Conservation (phyloP, 1,284 basidiomycete genomes). For the Boletus mariae region DNA sequence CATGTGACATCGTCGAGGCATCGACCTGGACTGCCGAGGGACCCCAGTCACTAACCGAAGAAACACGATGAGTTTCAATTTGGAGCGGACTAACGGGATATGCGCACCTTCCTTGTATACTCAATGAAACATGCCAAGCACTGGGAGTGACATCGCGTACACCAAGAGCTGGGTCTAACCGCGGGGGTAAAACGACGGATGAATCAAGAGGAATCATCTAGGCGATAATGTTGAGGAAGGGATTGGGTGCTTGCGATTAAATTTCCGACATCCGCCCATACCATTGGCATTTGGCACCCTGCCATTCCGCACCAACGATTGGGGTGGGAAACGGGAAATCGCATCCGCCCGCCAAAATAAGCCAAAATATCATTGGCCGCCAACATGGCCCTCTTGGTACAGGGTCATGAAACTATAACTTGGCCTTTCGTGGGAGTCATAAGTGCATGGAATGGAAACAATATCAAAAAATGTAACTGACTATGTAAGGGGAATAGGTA, state of each 20-base stretch:
- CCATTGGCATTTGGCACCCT: conserved; percentile 9
- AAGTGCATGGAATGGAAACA: not conserved
- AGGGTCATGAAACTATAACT: not conserved
- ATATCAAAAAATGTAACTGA: not conserved
- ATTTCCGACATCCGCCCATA: not conserved
- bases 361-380: conserved; percentile 6
- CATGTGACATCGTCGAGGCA: not conserved
- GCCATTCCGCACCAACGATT: conserved; percentile 6
- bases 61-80: not conserved
- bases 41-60: not conserved
- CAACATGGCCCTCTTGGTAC: conserved; percentile 1
- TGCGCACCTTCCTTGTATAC: not conserved
- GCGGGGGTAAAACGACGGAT: not conserved
- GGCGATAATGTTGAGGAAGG: not conserved
- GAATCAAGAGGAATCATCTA: conserved; percentile 1
- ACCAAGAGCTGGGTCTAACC: not conserved
- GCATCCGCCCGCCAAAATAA: not conserved
- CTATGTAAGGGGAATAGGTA: not conserved
- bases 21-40: not conserved
- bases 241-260: not conserved
- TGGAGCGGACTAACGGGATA: not conserved
- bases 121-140: not conserved
- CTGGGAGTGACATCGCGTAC: not conserved
- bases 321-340: not conserved
- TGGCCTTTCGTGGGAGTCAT: conserved; percentile 13